A percentile compares a stretch with the other conserved stretches of the same genome.
These are phyloP conservation scores for Hordeum pubiflorum DNA, from an alignment of 202 grass and related monocot genomes.

Conservation along the genomic window DNA sequence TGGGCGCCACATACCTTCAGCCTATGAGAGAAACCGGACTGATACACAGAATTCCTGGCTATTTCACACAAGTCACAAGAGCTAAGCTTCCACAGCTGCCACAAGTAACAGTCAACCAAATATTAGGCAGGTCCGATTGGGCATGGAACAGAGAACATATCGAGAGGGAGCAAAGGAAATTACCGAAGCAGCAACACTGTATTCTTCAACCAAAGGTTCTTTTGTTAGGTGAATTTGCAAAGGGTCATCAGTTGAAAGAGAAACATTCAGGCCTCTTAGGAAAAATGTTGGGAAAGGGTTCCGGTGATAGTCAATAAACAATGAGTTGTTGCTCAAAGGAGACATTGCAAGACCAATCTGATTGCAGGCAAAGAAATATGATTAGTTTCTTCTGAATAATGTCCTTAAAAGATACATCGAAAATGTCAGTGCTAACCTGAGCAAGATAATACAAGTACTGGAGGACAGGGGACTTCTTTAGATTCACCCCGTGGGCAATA, in stretches of 20 bases:
- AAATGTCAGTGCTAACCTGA: slow-evolving; percentile 56
- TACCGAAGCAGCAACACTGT: slow-evolving; percentile 89
- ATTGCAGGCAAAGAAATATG: slow-evolving; percentile 17
- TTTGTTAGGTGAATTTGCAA: slow-evolving; percentile 94
- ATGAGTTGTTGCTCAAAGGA: slow-evolving; percentile 88
- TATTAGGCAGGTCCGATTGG: neutral
- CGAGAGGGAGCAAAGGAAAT: neutral
- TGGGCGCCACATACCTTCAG: slow-evolving; percentile 50
- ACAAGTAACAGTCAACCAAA: slow-evolving; percentile 10
- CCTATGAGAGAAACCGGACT: slow-evolving; percentile 89
- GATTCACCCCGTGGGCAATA: slow-evolving; percentile 87
- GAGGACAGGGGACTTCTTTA: slow-evolving; percentile 86
- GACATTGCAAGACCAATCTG: slow-evolving; percentile 97
- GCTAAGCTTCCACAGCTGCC: slow-evolving; percentile 90
- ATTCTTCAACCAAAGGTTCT: slow-evolving; percentile 98
- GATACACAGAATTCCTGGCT: slow-evolving; percentile 85
- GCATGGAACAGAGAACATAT: neutral
- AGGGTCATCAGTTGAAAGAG: slow-evolving; percentile 92
- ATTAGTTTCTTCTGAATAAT: neutral
- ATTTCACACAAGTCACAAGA: slow-evolving; percentile 92
- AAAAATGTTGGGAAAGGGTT: slow-evolving; percentile 92
- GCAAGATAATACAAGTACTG: slow-evolving; percentile 88
- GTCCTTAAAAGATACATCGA: neutral
- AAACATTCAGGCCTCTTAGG: slow-evolving; percentile 76
- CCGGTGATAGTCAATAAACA: slow-evolving; percentile 87